Conservation (phyloP, 306 rosid species). For the Fagus sylvatica region DNA sequence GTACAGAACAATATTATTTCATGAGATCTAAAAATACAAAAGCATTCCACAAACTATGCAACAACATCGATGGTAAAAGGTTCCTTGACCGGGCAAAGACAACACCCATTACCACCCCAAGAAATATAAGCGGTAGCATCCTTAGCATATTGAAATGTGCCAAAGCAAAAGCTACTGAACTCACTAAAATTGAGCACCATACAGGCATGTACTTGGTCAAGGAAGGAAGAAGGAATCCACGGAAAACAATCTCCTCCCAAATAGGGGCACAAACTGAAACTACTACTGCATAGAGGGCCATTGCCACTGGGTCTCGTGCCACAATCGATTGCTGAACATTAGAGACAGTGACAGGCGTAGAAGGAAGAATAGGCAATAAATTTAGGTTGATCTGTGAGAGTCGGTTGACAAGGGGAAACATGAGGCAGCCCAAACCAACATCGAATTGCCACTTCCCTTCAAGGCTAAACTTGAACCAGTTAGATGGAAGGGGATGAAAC, state of each 20-base stretch:
- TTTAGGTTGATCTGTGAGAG: constrained; percentile 55
- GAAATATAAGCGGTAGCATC: constrained; percentile 58
- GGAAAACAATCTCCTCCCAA: constrained; percentile 68
- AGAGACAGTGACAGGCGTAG: constrained; percentile 51
- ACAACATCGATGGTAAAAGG: constrained; percentile 58
- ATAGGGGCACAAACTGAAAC: constrained; percentile 59
- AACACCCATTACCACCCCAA: constrained; percentile 57
- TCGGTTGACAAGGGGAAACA: constrained; percentile 61
- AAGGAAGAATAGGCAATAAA: constrained; percentile 51
- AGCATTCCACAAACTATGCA: constrained; percentile 71
- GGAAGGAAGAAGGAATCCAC: constrained; percentile 65
- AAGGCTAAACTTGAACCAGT: constrained; percentile 55
- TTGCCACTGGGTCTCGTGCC: constrained; percentile 59
- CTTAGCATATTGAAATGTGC: constrained; percentile 65
- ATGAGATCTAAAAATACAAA: constrained; percentile 64
- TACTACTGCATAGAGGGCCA: constrained; percentile 61
- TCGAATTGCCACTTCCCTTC: constrained; percentile 56
- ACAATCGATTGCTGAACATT: constrained; percentile 62
- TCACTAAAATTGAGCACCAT: constrained; percentile 53
- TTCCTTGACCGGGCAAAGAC: constrained; percentile 54
- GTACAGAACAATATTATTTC: constrained; percentile 27
- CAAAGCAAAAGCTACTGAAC: constrained; percentile 58
- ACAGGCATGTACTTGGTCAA: constrained; percentile 63
- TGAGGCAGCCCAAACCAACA: constrained; percentile 54
- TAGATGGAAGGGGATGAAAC: constrained; percentile 52